Conservation (phyloP, 1,139 yeast genomes). For the Candida freyschussii region DNA sequence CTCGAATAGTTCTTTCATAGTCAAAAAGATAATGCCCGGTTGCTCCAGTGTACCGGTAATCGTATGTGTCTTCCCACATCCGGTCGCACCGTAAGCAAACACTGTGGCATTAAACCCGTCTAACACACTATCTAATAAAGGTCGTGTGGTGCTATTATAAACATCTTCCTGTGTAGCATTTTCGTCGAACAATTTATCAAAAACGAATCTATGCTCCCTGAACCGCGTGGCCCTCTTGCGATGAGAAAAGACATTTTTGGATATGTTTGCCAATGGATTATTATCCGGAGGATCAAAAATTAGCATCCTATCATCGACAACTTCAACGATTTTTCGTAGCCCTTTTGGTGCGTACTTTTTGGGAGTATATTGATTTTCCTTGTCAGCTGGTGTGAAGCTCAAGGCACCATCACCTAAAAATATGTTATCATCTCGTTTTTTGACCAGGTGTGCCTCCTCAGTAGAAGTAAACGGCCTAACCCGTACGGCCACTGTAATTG, state of each 20-base stretch:
- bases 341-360: constrained; percentile 42
- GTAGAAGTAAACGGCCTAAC: constrained; percentile 75
- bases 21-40: constrained; percentile 78
- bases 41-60: constrained; percentile 68
- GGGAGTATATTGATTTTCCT: constrained; percentile 20
- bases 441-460: constrained; percentile 47
- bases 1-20: constrained; percentile 71
- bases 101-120: constrained; percentile 90
- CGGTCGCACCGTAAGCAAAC: constrained; percentile 97
- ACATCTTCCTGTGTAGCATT: constrained; percentile 62
- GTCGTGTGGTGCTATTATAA: constrained; percentile 60
- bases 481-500: constrained; percentile 74
- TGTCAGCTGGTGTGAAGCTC: constrained; percentile 23
- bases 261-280: constrained; percentile 61
- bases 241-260: constrained; percentile 44
- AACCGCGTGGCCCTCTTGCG: constrained; percentile 42
- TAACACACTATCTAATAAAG: constrained; percentile 66
- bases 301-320: constrained; percentile 84
- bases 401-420: constrained; percentile 60
- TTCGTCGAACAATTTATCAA: constrained; percentile 74
- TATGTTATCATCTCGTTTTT: constrained; percentile 32
- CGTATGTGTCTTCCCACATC: constrained; percentile 96
- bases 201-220: constrained; percentile 75
- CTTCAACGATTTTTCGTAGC: constrained; percentile 68
- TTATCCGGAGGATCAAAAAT: constrained; percentile 84